These are phyloP conservation scores for Pythium phragmiticola DNA, from an alignment of 352 stramenopile genomes.

Conservation along the genomic window DNA sequence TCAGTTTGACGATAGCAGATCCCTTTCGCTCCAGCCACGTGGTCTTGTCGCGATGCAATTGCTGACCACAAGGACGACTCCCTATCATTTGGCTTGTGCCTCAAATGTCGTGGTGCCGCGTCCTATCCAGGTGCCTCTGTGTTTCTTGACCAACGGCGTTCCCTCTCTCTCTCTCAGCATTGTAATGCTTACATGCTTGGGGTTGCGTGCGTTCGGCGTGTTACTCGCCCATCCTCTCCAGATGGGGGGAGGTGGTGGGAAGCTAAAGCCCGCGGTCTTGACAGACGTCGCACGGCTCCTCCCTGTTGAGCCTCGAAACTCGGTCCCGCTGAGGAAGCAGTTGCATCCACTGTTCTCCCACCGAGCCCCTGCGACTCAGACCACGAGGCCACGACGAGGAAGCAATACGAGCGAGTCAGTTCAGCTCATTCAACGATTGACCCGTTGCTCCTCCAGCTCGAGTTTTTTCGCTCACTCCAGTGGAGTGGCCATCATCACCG, in stretches of 20 bases:
- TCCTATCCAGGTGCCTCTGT: neutral
- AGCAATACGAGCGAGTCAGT: constrained; percentile 11
- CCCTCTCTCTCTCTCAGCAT: neutral
- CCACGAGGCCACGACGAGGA: constrained; percentile 14
- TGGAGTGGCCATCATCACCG: constrained; percentile 3
- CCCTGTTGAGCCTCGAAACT: too few species aligned
- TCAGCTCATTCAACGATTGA: constrained; percentile 19
- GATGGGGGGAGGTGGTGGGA: constrained; percentile 7
- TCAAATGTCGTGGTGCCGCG: neutral
- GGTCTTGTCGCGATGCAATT: constrained; percentile 1
- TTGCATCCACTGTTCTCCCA: constrained; percentile 14
- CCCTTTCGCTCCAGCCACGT: neutral
- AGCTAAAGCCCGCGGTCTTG: neutral
- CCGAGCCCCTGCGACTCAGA: constrained; percentile 24
- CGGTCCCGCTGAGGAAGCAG: too few species aligned
- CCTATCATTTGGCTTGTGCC: neutral
- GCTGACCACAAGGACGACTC: neutral
- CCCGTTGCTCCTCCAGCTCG: neutral
- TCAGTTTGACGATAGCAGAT: neutral
- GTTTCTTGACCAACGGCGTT: neutral
- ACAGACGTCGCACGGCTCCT: neutral
- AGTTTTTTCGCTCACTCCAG: too few species aligned
- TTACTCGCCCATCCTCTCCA: constrained; percentile 15
- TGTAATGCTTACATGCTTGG: neutral
- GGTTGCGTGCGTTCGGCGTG: too few species aligned